phyloP scores from a whole-genome alignment of 805 yeast species.

The Candida caryicola region DNA sequence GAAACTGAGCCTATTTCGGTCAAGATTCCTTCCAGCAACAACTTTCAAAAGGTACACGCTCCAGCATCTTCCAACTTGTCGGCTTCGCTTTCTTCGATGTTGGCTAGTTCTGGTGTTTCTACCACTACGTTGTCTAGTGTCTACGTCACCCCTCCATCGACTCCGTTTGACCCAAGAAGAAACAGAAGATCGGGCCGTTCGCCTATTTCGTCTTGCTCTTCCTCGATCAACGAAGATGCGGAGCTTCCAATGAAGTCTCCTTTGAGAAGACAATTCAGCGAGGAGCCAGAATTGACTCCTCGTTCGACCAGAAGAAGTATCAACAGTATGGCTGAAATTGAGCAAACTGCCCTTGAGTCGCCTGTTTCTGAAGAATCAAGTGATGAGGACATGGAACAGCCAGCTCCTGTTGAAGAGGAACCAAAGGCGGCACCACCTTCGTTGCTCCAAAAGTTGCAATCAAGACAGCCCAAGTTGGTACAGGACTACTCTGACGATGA shows the following conservation, averaged over 20 bases:
- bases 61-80: slow-evolving; percentile 11
- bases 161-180: slow-evolving; percentile 23
- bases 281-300: slow-evolving; percentile 24
- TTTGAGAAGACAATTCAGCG: slow-evolving; percentile 9
- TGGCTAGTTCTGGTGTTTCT: slow-evolving; percentile 4
- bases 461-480: slow-evolving; percentile 7
- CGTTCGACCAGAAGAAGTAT: slow-evolving; percentile 22
- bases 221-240: slow-evolving; percentile 9
- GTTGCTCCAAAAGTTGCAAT: slow-evolving; percentile 9
- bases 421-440: slow-evolving; percentile 7
- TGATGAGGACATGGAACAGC: slow-evolving; percentile 5
- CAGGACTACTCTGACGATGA: slow-evolving; percentile 12
- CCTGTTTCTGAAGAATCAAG: slow-evolving; percentile 7
- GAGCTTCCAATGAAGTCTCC: slow-evolving; percentile 14
- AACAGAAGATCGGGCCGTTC: slow-evolving; percentile 14
- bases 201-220: slow-evolving; percentile 11
- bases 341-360: too few species aligned
- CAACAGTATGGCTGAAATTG: slow-evolving; percentile 2
- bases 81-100: slow-evolving; percentile 11
- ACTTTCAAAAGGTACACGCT: slow-evolving; percentile 8
- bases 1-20: slow-evolving; percentile 21
- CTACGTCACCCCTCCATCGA: slow-evolving; percentile 11
- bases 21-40: slow-evolving; percentile 15
- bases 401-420: not conserved
- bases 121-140: slow-evolving; percentile 7